Conservation (phyloP, 192 early-diverging fungal genomes). For the Coemansia sp. region DNA sequence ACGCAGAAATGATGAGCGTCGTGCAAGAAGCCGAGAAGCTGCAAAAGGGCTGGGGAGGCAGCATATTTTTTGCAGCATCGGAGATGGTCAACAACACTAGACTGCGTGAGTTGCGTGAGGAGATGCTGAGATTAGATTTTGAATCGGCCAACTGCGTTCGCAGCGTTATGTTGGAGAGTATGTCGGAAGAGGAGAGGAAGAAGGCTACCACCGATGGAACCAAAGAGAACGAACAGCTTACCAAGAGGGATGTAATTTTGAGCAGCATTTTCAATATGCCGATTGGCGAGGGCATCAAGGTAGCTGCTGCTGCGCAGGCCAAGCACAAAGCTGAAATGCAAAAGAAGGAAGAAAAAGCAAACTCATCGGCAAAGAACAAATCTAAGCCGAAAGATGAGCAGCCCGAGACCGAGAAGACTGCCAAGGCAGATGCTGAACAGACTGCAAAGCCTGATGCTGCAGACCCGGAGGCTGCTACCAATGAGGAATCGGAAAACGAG, state of each 20-base stretch:
- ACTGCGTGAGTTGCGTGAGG: constrained; percentile 51
- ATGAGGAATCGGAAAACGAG: too few species aligned
- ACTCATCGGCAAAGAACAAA: too few species aligned
- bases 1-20: constrained; percentile 75
- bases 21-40: constrained; percentile 80
- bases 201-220: constrained; percentile 57
- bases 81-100: constrained; percentile 71
- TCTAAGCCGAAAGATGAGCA: too few species aligned
- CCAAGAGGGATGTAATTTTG: constrained; percentile 40
- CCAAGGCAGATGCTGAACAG: too few species aligned
- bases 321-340: constrained; percentile 45
- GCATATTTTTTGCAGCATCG: constrained; percentile 78
- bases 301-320: constrained; percentile 42
- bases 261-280: constrained; percentile 53
- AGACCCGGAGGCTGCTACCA: too few species aligned
- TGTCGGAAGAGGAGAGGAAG: constrained; percentile 50
- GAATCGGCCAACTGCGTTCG: constrained; percentile 44
- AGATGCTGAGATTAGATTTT: constrained; percentile 46
- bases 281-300: constrained; percentile 47
- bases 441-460: too few species aligned
- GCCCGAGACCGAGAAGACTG: too few species aligned
- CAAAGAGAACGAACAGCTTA: constrained; percentile 48
- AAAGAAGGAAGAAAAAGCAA: constrained; percentile 18
- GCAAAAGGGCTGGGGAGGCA: constrained; percentile 75
- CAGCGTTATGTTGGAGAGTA: constrained; percentile 32